A percentile compares a stretch with the other conserved stretches of the same genome.
Evolutionary conservation across 129 eudicot genomes (phyloP).

Genomic region (Centella asiatica): DNA sequence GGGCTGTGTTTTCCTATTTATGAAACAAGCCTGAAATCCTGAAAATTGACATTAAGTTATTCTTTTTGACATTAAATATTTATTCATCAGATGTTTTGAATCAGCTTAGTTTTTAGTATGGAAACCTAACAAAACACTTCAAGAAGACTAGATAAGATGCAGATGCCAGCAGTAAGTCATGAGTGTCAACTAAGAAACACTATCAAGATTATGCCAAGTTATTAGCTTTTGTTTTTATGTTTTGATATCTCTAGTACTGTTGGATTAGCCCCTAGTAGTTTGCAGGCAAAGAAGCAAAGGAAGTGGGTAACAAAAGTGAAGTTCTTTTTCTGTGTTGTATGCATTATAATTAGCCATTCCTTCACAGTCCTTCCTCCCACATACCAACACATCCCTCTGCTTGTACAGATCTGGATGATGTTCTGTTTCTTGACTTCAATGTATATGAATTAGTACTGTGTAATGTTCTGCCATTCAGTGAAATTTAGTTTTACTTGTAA

Average conservation of each 20-base stretch:
- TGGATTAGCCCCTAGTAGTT: not conserved
- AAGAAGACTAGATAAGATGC: not conserved
- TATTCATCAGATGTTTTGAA: too few relatives aligned
- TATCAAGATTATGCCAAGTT: not conserved
- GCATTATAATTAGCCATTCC: not conserved
- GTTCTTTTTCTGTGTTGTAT: not conserved
- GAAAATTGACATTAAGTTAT: too few relatives aligned
- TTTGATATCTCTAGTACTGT: too few relatives aligned
- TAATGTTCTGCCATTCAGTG: too few relatives aligned
- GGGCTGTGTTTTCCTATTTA: not conserved
- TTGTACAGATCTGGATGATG: not conserved
- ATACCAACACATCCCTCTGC: not conserved
- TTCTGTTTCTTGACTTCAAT: too few relatives aligned
- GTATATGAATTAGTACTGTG: too few relatives aligned
- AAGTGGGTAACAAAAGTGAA: not conserved
- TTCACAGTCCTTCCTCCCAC: not conserved
- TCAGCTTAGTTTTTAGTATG: not conserved
- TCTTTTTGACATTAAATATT: too few relatives aligned
- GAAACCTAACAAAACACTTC: not conserved
- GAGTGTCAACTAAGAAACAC: not conserved
- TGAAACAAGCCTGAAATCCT: not conserved
- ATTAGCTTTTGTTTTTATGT: too few relatives aligned
- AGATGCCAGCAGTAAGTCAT: not conserved
- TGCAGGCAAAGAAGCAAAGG: not conserved
- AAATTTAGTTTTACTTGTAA: too few relatives aligned